Base-by-base conservation (phyloP, 2,329 filamentous ascomycete genomes). In the Colletotrichum somersetense region DNA sequence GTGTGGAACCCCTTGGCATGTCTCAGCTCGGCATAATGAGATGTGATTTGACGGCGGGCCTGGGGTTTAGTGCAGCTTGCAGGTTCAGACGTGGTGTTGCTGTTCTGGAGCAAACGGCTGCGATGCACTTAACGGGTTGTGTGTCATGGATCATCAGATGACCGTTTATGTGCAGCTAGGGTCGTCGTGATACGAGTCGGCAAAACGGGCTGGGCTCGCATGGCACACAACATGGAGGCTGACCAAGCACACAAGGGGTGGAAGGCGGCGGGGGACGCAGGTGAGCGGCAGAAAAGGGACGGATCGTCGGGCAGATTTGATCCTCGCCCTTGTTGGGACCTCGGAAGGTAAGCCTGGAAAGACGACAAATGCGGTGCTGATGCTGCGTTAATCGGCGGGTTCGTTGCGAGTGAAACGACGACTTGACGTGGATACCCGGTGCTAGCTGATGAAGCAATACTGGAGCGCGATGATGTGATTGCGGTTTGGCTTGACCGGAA, bases 381-480 rank as follows among this genome's bases (percentile, higher is more conserved):
- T 63, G 52, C 65, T 63, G 55, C 23, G 48, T 33, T 62, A 44
- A 65, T 69, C 33, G 46, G 33, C 53, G 18, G 50, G n/a, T 48
- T 56, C 30, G 46, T 23, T 50, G 44, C 57, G 40, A 30, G 16
- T 63, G 69, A 72, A 72, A 64, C 46, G 26, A 61, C 38, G 33
- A 63, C 59, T 53, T 59, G 65, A 72, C 52, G 53, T 66, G 53
- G 52, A 59, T 59, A 42, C 20, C 58, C 52, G 48, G 38, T 48
- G 53, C 58, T 69, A 57, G 70, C 30, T 70, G 70, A 72, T 72
- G 70, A 70, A 72, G 70, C 70, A 69, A 72, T 72, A 72, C 61
- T 69, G 70, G 70, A 70, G 70, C 56, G 59, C 66, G 61, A 72
- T 72, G 70, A 65, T 72, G 70, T 72, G 70, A 72, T 72, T 70